Evolutionary conservation across 148 eudicot genomes (phyloP), one percentile per base, ranked within the genome.

Genomic region (Camellia lanceoleosa): DNA sequence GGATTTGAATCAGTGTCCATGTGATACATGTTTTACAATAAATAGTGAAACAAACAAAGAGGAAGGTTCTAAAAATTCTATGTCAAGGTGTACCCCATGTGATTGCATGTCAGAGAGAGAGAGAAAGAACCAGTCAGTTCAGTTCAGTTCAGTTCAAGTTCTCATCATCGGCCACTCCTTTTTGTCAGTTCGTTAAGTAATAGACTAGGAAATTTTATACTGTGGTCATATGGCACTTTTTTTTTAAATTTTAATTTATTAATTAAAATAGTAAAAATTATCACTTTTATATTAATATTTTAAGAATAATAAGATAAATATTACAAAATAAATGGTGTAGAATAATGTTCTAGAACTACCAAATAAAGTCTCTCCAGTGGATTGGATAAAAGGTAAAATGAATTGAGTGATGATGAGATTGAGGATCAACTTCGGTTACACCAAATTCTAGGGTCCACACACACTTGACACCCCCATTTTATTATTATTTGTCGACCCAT

Each of bases 351-450:
- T 59, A 3, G 5, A 59, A 59, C 4, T 42, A 38, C 69, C 3
- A 1, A 19, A 41, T 63, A 65, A 65, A 11, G 1, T 30, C 38
- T 30, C 38, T 30, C 38, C 61, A 10, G 13, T 30, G 1, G 38
- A 30, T 1, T 1, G 38, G 38, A 30, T 1, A 30, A 30, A 30
- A 30, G 38, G 38, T 30, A 30, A 30, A 30, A 30, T 30, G 38
- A 30, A 30, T 30, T 30, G 75, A 38, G 61, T 43, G 77, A 58
- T 51, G 13, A 51, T 10, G 46, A 30, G 49, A 15, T 43, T 55
- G 30, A 74, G 77, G 52, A 83, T 83, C 82, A 79, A 83, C 78
- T 61, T 79, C 67, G 81, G 66, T 78, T 78, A 38, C 74, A 78
- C 79, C 81, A 67, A 83, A 58, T 20, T 74, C 14, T 44, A 74